Conservation (phyloP, 2,329 filamentous ascomycete genomes). For the Alternaria triticimaculans region DNA sequence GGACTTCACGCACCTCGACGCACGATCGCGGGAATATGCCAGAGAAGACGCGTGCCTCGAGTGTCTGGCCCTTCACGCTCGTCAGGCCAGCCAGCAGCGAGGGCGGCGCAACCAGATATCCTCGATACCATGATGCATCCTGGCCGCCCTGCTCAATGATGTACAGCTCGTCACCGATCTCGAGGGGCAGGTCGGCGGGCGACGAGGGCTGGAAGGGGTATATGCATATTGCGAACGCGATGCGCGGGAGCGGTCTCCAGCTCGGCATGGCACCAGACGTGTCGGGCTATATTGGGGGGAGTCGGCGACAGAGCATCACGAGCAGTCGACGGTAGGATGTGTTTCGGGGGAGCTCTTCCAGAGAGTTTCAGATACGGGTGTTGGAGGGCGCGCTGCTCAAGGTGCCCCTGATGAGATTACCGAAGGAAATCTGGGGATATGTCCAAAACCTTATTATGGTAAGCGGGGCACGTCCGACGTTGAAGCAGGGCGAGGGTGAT, state of each 20-base stretch:
- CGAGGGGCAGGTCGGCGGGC: conserved; percentile 89
- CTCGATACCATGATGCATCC: conserved; percentile 90
- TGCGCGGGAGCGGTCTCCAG: conserved; percentile 95
- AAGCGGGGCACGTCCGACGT: conserved; percentile 16
- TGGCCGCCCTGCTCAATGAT: conserved; percentile 93
- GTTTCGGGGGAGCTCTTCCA: conserved; percentile 1
- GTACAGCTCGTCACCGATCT: conserved; percentile 98
- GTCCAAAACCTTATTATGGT: conserved; percentile 5
- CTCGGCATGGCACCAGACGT: conserved; percentile 54
- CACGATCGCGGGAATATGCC: conserved; percentile 96
- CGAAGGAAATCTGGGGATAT: conserved; percentile 18
- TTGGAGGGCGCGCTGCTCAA: conserved; percentile 11
- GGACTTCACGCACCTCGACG: conserved; percentile 90
- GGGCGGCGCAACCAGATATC: conserved; percentile 92
- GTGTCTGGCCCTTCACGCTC: conserved; percentile 86
- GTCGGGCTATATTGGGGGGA: conserved; percentile 36
- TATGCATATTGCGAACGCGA: conserved; percentile 96
- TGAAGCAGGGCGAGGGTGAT: background rate
- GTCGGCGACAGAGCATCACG: conserved; percentile 44
- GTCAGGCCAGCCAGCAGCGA: conserved; percentile 91
- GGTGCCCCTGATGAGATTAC: conserved; percentile 22
- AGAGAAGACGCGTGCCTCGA: conserved; percentile 97
- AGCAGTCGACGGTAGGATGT: conserved; percentile 8
- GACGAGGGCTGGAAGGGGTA: conserved; percentile 90
- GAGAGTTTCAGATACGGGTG: conserved; percentile 1